Conservation (phyloP, 139 green algal species). For the Picochlorum sp. region DNA sequence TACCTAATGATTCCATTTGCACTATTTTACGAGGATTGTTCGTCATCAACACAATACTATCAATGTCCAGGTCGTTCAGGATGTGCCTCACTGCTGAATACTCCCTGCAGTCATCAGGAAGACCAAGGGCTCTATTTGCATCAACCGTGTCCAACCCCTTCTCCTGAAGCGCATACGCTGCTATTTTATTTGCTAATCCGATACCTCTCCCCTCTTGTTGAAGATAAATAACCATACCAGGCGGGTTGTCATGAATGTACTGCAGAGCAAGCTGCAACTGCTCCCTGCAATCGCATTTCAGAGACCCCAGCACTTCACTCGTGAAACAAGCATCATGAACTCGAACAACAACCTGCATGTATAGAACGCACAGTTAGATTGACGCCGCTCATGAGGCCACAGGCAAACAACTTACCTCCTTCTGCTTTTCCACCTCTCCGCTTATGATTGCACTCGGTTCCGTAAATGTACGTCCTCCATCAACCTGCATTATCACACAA, state of each 20-base stretch:
- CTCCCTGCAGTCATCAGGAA: constrained; percentile 88
- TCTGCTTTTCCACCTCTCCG: constrained; percentile 63
- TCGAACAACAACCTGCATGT: constrained; percentile 61
- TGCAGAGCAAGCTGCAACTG: constrained; percentile 79
- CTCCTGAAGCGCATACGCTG: constrained; percentile 85
- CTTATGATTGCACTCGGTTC: constrained; percentile 80
- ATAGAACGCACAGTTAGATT: not conserved
- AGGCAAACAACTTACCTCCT: constrained; percentile 38
- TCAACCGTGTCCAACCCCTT: constrained; percentile 89
- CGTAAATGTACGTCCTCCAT: constrained; percentile 64
- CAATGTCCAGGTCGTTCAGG: constrained; percentile 66
- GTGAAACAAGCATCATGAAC: constrained; percentile 96
- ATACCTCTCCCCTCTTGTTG: constrained; percentile 93
- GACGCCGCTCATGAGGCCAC: not conserved
- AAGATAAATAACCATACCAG: constrained; percentile 88
- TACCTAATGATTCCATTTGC: constrained; percentile 53
- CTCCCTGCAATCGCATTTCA: constrained; percentile 93
- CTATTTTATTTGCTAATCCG: constrained; percentile 95
- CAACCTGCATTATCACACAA: constrained; percentile 38
- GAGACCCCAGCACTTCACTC: constrained; percentile 83
- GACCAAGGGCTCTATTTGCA: constrained; percentile 81
- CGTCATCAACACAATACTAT: constrained; percentile 77
- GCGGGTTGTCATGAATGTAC: constrained; percentile 55
- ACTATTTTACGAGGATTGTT: constrained; percentile 92
- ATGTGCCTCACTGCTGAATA: constrained; percentile 87